phyloP scores from a whole-genome alignment of 192 early-diverging fungal genomes.

The Coemansia guatemalensis region DNA sequence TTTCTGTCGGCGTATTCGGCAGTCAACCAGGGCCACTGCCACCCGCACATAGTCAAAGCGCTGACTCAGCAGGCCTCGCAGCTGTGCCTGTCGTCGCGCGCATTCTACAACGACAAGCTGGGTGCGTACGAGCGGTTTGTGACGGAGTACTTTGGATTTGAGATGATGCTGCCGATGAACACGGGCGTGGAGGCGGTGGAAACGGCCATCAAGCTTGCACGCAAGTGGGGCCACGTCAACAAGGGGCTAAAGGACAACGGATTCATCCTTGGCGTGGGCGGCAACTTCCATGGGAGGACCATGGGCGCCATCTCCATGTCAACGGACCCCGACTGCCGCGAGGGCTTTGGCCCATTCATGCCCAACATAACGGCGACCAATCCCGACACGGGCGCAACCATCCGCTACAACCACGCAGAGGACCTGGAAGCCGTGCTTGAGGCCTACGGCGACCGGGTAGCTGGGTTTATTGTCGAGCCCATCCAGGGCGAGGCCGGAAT shows the following conservation, averaged over 20 bases:
- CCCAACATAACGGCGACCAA: slow-evolving; percentile 81
- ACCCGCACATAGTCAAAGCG: slow-evolving; percentile 92
- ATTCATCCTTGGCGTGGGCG: slow-evolving; percentile 78
- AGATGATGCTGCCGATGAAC: slow-evolving; percentile 99
- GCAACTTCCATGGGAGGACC: slow-evolving; percentile 98
- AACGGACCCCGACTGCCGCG: slow-evolving; percentile 82
- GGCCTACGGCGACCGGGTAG: slow-evolving; percentile 77
- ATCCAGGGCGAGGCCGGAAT: slow-evolving; percentile 99
- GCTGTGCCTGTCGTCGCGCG: slow-evolving; percentile 87
- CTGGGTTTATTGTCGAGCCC: slow-evolving; percentile 96
- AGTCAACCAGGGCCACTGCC: slow-evolving; percentile 89
- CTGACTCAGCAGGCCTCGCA: slow-evolving; percentile 86
- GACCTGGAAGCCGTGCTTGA: slow-evolving; percentile 88
- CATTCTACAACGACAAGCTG: slow-evolving; percentile 96
- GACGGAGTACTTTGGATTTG: slow-evolving; percentile 91
- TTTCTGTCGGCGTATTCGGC: slow-evolving; percentile 79
- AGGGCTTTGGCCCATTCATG: slow-evolving; percentile 93
- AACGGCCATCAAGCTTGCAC: slow-evolving; percentile 95
- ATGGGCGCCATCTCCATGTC: slow-evolving; percentile 92
- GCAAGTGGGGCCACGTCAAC: slow-evolving; percentile 94
- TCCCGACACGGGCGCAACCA: slow-evolving; percentile 64
- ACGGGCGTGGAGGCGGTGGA: slow-evolving; percentile 99
- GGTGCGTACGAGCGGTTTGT: slow-evolving; percentile 89
- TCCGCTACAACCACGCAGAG: slow-evolving; percentile 84
- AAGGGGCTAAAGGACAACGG: slow-evolving; percentile 82